These are phyloP conservation scores for Apiotrichum porosum DNA, from an alignment of 1,284 basidiomycete genomes.

Conservation along the genomic window DNA sequence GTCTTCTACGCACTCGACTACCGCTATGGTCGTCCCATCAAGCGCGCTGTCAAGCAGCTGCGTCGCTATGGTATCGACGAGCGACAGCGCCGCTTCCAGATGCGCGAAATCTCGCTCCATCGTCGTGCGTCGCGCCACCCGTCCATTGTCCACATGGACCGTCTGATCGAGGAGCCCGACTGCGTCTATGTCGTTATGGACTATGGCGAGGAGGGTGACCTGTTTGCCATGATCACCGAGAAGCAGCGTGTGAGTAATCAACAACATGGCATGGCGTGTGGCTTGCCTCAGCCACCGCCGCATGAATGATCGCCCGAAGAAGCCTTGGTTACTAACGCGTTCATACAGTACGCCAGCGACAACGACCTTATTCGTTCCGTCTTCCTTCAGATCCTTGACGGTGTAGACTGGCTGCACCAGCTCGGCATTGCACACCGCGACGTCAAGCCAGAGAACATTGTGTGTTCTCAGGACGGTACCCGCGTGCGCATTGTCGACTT, in stretches of 20 bases:
- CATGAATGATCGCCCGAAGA: too few relatives aligned
- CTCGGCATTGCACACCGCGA: constrained; percentile 87
- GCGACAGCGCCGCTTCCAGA: constrained; percentile 75
- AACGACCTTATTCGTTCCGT: constrained; percentile 78
- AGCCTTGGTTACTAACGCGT: constrained; percentile 6
- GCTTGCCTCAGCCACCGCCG: neutral
- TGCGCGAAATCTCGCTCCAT: constrained; percentile 63
- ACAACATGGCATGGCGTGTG: neutral
- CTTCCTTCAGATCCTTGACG: constrained; percentile 88
- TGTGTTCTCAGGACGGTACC: constrained; percentile 71
- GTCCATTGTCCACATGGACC: constrained; percentile 82
- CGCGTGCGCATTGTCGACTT: constrained; percentile 92
- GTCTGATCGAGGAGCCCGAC: constrained; percentile 66
- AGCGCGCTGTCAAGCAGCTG: constrained; percentile 85
- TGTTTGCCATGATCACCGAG: constrained; percentile 72
- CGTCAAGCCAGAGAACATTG: constrained; percentile 95
- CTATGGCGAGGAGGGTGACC: constrained; percentile 78
- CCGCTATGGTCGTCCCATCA: constrained; percentile 51
- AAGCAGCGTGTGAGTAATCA: constrained; percentile 47
- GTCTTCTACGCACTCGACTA: constrained; percentile 80
- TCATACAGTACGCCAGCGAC: constrained; percentile 62
- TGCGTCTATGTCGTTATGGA: constrained; percentile 61
- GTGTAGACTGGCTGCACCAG: constrained; percentile 73
- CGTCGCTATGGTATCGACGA: constrained; percentile 56
- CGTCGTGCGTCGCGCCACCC: constrained; percentile 61